phyloP scores from a whole-genome alignment of 495 filamentous ascomycete genomes.

The Hypomontagnella monticulosa region DNA sequence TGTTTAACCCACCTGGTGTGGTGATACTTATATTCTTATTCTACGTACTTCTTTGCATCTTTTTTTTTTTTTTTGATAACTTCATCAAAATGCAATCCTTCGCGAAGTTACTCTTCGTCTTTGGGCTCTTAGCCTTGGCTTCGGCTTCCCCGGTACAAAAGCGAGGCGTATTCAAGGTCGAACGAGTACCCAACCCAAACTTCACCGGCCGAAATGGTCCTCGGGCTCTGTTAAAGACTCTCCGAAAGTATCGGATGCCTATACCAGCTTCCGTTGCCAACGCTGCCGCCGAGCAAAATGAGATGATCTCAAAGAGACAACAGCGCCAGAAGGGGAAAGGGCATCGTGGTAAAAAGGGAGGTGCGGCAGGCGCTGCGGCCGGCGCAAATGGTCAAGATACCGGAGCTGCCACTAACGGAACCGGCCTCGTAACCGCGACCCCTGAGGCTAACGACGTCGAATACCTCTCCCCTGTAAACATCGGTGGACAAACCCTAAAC shows the following conservation, averaged over 20 bases:
- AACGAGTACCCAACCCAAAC: slow-evolving; percentile 63
- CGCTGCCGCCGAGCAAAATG: slow-evolving; percentile 46
- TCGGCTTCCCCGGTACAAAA: slow-evolving; percentile 56
- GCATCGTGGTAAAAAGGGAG: slow-evolving; percentile 15
- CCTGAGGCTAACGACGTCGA: slow-evolving; percentile 71
- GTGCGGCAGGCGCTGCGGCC: slow-evolving; percentile 22
- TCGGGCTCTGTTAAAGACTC: slow-evolving; percentile 67
- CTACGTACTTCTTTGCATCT: slow-evolving; percentile 7
- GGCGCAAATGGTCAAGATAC: slow-evolving; percentile 29
- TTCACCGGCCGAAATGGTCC: slow-evolving; percentile 64
- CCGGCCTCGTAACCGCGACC: slow-evolving; percentile 67
- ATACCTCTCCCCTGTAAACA: slow-evolving; percentile 74
- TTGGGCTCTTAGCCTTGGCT: slow-evolving; percentile 52
- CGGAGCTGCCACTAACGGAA: slow-evolving; percentile 44
- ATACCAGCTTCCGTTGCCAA: slow-evolving; percentile 53
- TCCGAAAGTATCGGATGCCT: slow-evolving; percentile 69
- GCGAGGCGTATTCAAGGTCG: slow-evolving; percentile 67
- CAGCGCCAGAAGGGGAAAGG: slow-evolving; percentile 34
- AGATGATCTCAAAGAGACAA: slow-evolving; percentile 43
- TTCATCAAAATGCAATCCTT: slow-evolving; percentile 50
- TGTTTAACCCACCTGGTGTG: slow-evolving; percentile 39
- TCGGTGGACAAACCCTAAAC: slow-evolving; percentile 78
- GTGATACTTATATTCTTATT: slow-evolving; percentile 29
- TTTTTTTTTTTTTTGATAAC: slow-evolving; percentile 3
- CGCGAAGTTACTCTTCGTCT: slow-evolving; percentile 47